Conservation (phyloP, 495 filamentous ascomycete genomes). For the Venustampulla echinocandica region DNA sequence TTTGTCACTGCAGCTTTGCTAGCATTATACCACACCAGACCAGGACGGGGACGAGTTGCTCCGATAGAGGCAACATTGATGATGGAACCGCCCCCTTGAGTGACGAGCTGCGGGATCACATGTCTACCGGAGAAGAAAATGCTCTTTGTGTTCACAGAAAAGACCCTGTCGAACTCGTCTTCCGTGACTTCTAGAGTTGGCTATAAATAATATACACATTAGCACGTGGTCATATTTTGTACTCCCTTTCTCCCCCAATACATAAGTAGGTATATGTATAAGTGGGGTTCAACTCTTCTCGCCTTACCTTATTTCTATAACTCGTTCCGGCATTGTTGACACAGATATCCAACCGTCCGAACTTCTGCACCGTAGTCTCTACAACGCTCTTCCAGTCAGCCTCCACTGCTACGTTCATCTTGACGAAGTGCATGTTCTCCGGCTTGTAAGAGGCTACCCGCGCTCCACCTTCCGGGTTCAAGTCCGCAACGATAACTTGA, state of each 20-base stretch:
- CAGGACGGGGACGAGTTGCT: conserved; percentile 52
- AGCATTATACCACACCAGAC: conserved; percentile 63
- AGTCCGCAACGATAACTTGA: conserved; percentile 49
- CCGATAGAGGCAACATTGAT: conserved; percentile 62
- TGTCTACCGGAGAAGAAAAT: conserved; percentile 48
- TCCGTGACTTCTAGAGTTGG: conserved; percentile 55
- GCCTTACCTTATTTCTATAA: conserved; percentile 53
- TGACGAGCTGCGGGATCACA: conserved; percentile 44
- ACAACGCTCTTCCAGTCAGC: conserved; percentile 42
- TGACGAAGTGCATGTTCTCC: conserved; percentile 33
- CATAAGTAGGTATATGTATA: background rate
- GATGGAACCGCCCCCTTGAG: conserved; percentile 50
- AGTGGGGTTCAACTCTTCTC: background rate
- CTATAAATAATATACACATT: conserved; percentile 21
- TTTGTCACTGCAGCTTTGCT: conserved; percentile 59
- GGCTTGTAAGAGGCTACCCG: conserved; percentile 32
- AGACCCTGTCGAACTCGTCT: conserved; percentile 56
- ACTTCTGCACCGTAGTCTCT: conserved; percentile 36
- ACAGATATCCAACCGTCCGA: conserved; percentile 46
- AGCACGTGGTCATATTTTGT: background rate
- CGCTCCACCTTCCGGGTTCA: conserved; percentile 45
- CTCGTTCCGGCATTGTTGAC: conserved; percentile 67
- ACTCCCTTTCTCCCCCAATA: background rate
- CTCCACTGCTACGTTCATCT: conserved; percentile 42
- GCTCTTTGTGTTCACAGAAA: conserved; percentile 59